These are phyloP conservation scores for Stentor coeruleus DNA, from an alignment of 73 alveolate genomes.

Conservation along the genomic window DNA sequence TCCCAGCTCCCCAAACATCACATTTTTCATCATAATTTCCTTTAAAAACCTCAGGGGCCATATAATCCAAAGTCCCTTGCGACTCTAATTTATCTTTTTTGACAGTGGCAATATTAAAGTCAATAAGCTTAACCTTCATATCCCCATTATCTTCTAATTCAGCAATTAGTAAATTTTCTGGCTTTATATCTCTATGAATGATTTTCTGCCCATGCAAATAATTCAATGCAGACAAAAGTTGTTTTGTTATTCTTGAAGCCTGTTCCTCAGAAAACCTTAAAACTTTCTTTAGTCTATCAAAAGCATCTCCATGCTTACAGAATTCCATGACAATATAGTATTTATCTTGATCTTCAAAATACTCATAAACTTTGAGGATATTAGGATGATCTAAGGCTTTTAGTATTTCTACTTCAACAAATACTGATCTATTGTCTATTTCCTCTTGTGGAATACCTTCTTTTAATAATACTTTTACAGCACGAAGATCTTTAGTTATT, in stretches of 20 bases:
- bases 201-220: conserved; percentile 64
- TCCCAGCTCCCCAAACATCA: conserved; percentile 91
- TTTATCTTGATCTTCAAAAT: conserved; percentile 73
- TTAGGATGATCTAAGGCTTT: conserved; percentile 88
- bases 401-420: conserved; percentile 72
- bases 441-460: conserved; percentile 36
- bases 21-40: conserved; percentile 61
- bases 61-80: conserved; percentile 77
- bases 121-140: conserved; percentile 73
- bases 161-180: conserved; percentile 74
- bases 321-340: conserved; percentile 79
- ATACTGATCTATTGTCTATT: conserved; percentile 29
- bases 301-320: too few species aligned
- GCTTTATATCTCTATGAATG: conserved; percentile 80
- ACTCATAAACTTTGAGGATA: conserved; percentile 74
- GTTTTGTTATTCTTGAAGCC: too few species aligned
- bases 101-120: too few species aligned
- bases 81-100: not conserved
- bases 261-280: too few species aligned
- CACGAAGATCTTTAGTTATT: conserved; percentile 52
- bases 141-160: conserved; percentile 58
- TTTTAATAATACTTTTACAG: conserved; percentile 61
- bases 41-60: conserved; percentile 86
- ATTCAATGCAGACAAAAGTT: conserved; percentile 72
- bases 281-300: too few species aligned